phyloP scores from a whole-genome alignment of 768 basidiomycete genomes.

The Agrocybe praecox region DNA sequence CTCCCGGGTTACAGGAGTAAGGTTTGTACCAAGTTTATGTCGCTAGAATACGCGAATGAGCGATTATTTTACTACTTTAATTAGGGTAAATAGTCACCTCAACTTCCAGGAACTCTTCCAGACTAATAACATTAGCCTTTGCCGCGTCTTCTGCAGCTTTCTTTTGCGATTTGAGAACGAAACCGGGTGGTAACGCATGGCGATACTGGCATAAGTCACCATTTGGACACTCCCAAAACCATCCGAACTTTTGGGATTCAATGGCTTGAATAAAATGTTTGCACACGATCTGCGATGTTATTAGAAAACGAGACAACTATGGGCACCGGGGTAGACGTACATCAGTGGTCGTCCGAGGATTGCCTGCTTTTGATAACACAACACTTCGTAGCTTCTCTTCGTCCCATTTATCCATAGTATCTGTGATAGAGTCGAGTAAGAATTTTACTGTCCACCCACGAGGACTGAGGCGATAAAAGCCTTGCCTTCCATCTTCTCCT shows the following conservation, averaged over 20 bases:
- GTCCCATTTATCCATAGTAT: slow-evolving; percentile 99
- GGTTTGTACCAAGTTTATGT: slow-evolving; percentile 87
- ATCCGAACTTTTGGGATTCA: slow-evolving; percentile 89
- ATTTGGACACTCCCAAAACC: slow-evolving; percentile 97
- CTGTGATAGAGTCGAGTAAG: slow-evolving; percentile 37
- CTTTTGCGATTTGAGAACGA: slow-evolving; percentile 91
- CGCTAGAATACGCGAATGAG: slow-evolving; percentile 49
- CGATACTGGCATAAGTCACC: slow-evolving; percentile 91
- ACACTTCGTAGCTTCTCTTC: slow-evolving; percentile 92
- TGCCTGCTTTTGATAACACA: slow-evolving; percentile 84
- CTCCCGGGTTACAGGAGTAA: slow-evolving; percentile 94
- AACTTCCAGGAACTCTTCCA: slow-evolving; percentile 97
- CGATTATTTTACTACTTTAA: background rate
- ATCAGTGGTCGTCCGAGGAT: slow-evolving; percentile 91
- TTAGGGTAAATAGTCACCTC: slow-evolving; percentile 60
- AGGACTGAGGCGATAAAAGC: slow-evolving; percentile 5
- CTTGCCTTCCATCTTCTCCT: slow-evolving; percentile 77
- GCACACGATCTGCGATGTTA: slow-evolving; percentile 81
- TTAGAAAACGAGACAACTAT: background rate
- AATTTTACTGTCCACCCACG: background rate
- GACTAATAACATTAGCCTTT: slow-evolving; percentile 83
- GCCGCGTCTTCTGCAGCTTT: slow-evolving; percentile 92
- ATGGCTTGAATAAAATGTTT: slow-evolving; percentile 97
- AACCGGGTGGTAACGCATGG: slow-evolving; percentile 95
- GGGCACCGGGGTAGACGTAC: slow-evolving; percentile 40